Percentiles rank a stretch among this genome's conserved stretches.
These are phyloP conservation scores for Monosporozyma servazzii DNA, from an alignment of 805 yeast species.

Conservation along the genomic window DNA sequence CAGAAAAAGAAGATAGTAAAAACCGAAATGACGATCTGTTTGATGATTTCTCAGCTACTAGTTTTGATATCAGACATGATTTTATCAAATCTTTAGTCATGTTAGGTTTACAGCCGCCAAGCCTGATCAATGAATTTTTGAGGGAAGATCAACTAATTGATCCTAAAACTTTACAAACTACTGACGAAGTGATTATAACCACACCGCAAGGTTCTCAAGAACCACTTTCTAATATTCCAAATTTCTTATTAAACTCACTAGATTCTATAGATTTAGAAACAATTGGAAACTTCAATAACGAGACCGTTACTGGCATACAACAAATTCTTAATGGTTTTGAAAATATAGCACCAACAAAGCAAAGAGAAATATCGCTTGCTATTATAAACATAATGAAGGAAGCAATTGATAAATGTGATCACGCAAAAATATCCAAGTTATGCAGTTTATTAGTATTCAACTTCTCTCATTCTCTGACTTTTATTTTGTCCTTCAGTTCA, in stretches of 20 bases:
- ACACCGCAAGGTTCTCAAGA: constrained; percentile 30
- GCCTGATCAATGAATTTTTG: constrained; percentile 28
- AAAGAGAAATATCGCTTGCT: constrained; percentile 36
- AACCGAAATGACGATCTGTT: constrained; percentile 41
- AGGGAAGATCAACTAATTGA: constrained; percentile 35
- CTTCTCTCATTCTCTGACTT: constrained; percentile 32
- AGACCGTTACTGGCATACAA: constrained; percentile 36
- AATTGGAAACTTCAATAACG: constrained; percentile 31
- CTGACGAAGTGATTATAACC: constrained; percentile 28
- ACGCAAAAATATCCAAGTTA: constrained; percentile 39
- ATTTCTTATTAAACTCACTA: constrained; percentile 20
- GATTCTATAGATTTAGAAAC: constrained; percentile 25
- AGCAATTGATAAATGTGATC: constrained; percentile 35
- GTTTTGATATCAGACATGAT: constrained; percentile 42
- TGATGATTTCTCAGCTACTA: constrained; percentile 40
- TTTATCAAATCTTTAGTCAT: constrained; percentile 39
- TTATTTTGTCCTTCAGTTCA: constrained; percentile 36
- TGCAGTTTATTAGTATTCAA: constrained; percentile 43
- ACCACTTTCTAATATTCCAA: constrained; percentile 23
- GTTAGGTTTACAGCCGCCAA: constrained; percentile 31
- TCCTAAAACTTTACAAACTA: constrained; percentile 23
- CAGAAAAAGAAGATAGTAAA: constrained; percentile 28
- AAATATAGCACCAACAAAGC: constrained; percentile 37
- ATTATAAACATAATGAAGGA: constrained; percentile 27
- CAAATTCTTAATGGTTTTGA: constrained; percentile 41